Evolutionary conservation across 305 asterid genomes (phyloP).

Genomic region (Fraxinus sp.): DNA sequence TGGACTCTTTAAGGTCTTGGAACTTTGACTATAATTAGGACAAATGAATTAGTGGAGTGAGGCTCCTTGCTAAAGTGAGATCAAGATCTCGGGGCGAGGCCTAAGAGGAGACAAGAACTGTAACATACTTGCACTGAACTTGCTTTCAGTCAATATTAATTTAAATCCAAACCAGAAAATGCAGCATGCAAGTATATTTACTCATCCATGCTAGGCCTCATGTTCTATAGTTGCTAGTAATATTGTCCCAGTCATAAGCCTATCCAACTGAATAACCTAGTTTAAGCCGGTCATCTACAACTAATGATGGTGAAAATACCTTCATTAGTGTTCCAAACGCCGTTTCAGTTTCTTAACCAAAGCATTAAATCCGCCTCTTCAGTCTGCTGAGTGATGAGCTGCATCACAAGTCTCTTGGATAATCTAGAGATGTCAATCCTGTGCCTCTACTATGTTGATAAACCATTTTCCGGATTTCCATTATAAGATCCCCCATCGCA

Average conservation of each 20-base stretch:
- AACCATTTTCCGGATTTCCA: constrained; percentile 14
- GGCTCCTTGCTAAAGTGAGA: not conserved
- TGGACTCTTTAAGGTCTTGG: not conserved
- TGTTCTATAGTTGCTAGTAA: not conserved
- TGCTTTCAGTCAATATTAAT: not conserved
- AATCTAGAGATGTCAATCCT: constrained; percentile 6
- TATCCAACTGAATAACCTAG: not conserved
- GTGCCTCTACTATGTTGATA: constrained; percentile 9
- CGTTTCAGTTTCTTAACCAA: not conserved
- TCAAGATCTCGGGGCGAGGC: too few relatives aligned
- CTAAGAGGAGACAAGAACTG: not conserved
- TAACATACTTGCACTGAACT: not conserved
- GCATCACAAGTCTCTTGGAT: not conserved
- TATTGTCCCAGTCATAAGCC: not conserved
- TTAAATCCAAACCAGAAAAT: not conserved
- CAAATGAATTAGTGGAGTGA: not conserved
- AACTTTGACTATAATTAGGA: not conserved
- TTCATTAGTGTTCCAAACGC: not conserved
- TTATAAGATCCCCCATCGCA: not conserved
- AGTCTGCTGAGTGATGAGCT: constrained; percentile 16
- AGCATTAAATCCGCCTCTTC: not conserved
- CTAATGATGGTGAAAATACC: constrained; percentile 5
- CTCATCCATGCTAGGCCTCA: not conserved
- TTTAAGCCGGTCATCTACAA: not conserved
- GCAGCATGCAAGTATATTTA: not conserved